Base-by-base conservation (phyloP, 2,329 filamentous ascomycete genomes). In the Apiospora rasikravindrae region DNA sequence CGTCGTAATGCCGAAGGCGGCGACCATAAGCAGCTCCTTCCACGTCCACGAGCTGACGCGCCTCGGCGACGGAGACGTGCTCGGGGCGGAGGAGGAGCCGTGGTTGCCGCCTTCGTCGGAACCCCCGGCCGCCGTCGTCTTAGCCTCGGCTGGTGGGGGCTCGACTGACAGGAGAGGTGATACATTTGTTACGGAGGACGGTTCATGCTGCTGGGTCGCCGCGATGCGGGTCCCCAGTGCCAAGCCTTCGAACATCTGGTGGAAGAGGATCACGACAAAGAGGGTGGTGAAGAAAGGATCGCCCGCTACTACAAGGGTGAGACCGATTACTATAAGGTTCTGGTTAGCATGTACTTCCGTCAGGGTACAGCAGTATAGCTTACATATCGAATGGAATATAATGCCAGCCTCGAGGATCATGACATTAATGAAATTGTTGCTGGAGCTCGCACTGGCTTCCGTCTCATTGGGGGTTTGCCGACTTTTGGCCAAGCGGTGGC, bases 191-290 rank as follows among this genome's bases (percentile, higher is more conserved):
- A 69, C 67, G n/a, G 67, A 29, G 22, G 33, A 13, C 4, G 64
- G n/a, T 7, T 45, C 19, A 16, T 42, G 22, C 22, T 42, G 47
- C 2, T 74, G 86, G 0, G 94, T 84, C 0, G 87, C 86, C 11
- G 92, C 91, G 74, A 94, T 94, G 19, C 91, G 89, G 11, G 90
- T 89, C 24, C 93, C 92, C 0, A 95, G 89, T 0, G 93, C 93
- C 66, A 95, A 85, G 4, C 93, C 93, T 78, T 94, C 92, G 76
- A 95, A 94, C 84, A 93, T 90, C 77, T 94, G 93, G 78, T 94
- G 93, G 83, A 94, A 94, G 71, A 94, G 82, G 72, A 95, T 93
- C 70, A 94, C 92, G 61, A 88, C 80, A 73, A 89, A 88, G n/a
- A 90, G 84, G 1, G 87, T 89, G 70, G 86, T 78, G 81, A 90